Conservation (phyloP, 1,284 basidiomycete species). For the Amylostereum chailletii region DNA sequence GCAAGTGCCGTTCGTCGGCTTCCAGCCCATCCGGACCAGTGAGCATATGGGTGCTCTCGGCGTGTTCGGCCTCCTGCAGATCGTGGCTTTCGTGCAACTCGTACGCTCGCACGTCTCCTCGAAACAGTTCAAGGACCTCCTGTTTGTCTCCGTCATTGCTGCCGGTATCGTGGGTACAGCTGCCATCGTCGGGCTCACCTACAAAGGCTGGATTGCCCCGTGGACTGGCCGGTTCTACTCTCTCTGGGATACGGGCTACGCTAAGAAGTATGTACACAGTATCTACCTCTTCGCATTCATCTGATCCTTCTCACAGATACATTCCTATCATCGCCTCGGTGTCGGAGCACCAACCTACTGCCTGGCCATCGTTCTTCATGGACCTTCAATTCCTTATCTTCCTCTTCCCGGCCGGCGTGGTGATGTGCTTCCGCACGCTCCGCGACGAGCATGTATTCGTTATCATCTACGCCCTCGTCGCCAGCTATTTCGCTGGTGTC, state of each 20-base stretch:
- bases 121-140: slow-evolving; percentile 85
- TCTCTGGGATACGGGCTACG: slow-evolving; percentile 98
- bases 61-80: slow-evolving; percentile 95
- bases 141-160: slow-evolving; percentile 62
- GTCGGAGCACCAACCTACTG: slow-evolving; percentile 99
- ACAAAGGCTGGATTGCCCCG: slow-evolving; percentile 94
- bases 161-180: slow-evolving; percentile 68
- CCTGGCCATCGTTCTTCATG: slow-evolving; percentile 99
- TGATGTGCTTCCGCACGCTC: slow-evolving; percentile 89
- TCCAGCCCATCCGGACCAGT: slow-evolving; percentile 95
- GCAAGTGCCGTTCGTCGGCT: slow-evolving; percentile 99
- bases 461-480: slow-evolving; percentile 95
- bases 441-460: slow-evolving; percentile 98
- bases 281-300: neutral
- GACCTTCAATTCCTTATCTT: slow-evolving; percentile 97
- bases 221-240: slow-evolving; percentile 99
- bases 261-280: slow-evolving; percentile 68
- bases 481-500: slow-evolving; percentile 97
- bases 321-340: slow-evolving; percentile 99
- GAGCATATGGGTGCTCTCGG: slow-evolving; percentile 98
- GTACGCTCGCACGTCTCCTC: slow-evolving; percentile 86
- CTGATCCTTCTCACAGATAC: slow-evolving; percentile 41
- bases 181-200: slow-evolving; percentile 76
- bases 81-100: slow-evolving; percentile 90
- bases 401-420: slow-evolving; percentile 95